Evolutionary conservation across 2,329 filamentous ascomycete species (phyloP).

Genomic region (Alternaria solani): DNA sequence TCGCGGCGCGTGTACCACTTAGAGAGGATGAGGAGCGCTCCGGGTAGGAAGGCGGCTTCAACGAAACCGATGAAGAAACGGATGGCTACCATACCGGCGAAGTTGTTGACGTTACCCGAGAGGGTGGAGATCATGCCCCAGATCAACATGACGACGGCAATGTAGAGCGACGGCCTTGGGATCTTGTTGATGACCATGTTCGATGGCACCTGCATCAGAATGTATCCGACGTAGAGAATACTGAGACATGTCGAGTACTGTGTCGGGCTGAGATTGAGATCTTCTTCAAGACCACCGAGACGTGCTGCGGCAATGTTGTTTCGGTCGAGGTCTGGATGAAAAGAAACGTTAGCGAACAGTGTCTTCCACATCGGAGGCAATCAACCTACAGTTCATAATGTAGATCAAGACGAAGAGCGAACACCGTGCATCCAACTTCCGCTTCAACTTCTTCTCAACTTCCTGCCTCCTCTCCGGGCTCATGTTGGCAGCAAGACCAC

Average conservation of each 20-base stretch:
- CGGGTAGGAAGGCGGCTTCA: constrained; percentile 64
- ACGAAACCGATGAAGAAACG: constrained; percentile 51
- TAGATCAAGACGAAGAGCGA: constrained; percentile 48
- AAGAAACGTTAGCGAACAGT: constrained; percentile 15
- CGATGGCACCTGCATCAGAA: constrained; percentile 47
- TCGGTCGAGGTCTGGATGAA: constrained; percentile 19
- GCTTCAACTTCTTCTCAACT: constrained; percentile 48
- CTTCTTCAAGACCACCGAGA: constrained; percentile 44
- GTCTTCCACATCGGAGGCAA: not conserved
- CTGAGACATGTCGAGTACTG: constrained; percentile 47
- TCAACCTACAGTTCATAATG: constrained; percentile 43
- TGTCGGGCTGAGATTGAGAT: constrained; percentile 40
- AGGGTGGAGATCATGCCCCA: constrained; percentile 53
- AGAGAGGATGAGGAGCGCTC: constrained; percentile 68
- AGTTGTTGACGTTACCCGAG: constrained; percentile 44
- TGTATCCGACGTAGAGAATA: constrained; percentile 38
- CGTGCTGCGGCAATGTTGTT: constrained; percentile 49
- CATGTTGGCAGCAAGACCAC: constrained; percentile 34
- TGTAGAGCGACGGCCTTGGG: constrained; percentile 46
- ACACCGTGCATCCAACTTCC: constrained; percentile 45
- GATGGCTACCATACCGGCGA: constrained; percentile 49
- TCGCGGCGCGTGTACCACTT: constrained; percentile 71
- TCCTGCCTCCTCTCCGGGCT: constrained; percentile 37
- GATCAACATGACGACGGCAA: constrained; percentile 47
- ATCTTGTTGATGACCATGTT: constrained; percentile 56